A percentile compares a stretch with the other conserved stretches of the same genome.
Evolutionary conservation across 305 asterid genomes (phyloP).

Genomic region (Withania somnifera): DNA sequence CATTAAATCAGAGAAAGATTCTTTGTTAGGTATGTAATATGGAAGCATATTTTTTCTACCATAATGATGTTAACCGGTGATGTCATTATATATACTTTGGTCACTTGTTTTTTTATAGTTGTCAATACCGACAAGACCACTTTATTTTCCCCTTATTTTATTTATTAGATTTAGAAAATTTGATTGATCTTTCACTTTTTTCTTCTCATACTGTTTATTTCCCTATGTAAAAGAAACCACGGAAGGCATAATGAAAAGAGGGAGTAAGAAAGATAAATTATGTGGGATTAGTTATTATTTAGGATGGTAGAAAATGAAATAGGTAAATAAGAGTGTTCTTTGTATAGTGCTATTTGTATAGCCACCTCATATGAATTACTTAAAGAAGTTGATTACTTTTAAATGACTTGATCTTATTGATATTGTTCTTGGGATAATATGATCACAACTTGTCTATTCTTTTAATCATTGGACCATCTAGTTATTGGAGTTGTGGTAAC

Average conservation of each 20-base stretch:
- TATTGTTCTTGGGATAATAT: too few relatives aligned
- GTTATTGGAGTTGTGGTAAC: too few relatives aligned
- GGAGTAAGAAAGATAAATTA: neutral
- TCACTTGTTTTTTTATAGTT: neutral
- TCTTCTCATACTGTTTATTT: neutral
- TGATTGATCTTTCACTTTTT: neutral
- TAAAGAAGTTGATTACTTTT: too few relatives aligned
- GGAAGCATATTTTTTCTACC: slow-evolving; percentile 4
- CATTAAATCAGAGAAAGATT: slow-evolving; percentile 47
- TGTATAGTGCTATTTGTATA: neutral
- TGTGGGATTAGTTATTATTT: neutral
- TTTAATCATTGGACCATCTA: too few relatives aligned
- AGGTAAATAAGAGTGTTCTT: neutral
- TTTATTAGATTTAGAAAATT: neutral
- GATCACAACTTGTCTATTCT: too few relatives aligned
- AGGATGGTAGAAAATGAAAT: neutral
- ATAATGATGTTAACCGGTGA: neutral
- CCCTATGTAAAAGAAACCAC: neutral
- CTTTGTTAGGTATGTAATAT: slow-evolving; percentile 71
- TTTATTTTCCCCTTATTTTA: neutral
- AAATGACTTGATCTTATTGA: too few relatives aligned
- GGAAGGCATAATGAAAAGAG: neutral
- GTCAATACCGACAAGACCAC: neutral
- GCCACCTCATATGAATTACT: too few relatives aligned
- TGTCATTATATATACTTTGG: neutral